phyloP scores from a whole-genome alignment of 495 filamentous ascomycete genomes.

The Tuber microsphaerosporum region DNA sequence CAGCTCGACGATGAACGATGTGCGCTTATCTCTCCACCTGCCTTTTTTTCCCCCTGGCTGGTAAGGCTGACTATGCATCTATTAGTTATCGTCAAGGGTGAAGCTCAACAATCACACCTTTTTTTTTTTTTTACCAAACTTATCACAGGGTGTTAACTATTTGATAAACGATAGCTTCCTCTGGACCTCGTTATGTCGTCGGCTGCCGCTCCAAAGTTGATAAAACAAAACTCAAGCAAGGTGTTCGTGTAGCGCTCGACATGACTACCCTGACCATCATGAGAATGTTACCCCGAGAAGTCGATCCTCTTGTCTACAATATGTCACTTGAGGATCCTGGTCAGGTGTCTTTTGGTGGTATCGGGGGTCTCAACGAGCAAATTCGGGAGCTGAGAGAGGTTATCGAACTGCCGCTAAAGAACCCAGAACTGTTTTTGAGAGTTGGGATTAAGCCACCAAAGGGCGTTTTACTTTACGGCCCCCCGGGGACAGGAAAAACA shows the following conservation, averaged over 20 bases:
- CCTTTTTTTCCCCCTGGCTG: not conserved
- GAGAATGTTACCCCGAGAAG: conserved; percentile 98
- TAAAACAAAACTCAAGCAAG: conserved; percentile 93
- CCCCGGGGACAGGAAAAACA: conserved; percentile 92
- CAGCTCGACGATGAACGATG: conserved; percentile 98
- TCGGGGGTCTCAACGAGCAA: conserved; percentile 97
- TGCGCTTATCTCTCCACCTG: conserved; percentile 47
- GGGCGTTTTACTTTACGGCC: conserved; percentile 95
- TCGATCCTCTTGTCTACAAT: conserved; percentile 98
- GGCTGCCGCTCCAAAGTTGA: conserved; percentile 98
- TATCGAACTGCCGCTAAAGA: conserved; percentile 96
- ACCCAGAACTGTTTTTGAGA: conserved; percentile 92
- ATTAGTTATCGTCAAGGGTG: conserved; percentile 41
- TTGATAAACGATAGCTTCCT: conserved; percentile 67
- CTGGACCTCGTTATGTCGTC: conserved; percentile 95
- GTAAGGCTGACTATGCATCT: conserved; percentile 22
- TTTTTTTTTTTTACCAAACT: conserved; percentile 15
- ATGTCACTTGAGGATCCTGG: conserved; percentile 99
- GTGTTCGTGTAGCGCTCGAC: conserved; percentile 93
- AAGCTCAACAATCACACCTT: not conserved
- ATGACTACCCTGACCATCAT: conserved; percentile 99
- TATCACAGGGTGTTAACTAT: conserved; percentile 49
- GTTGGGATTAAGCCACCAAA: conserved; percentile 99
- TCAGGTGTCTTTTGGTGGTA: conserved; percentile 96
- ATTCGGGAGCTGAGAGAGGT: conserved; percentile 97